Percentiles rank a stretch among this genome's conserved stretches.
These are phyloP conservation scores for Berkeleyomyces basicola DNA, from an alignment of 2,329 filamentous ascomycete genomes.

Conservation along the genomic window DNA sequence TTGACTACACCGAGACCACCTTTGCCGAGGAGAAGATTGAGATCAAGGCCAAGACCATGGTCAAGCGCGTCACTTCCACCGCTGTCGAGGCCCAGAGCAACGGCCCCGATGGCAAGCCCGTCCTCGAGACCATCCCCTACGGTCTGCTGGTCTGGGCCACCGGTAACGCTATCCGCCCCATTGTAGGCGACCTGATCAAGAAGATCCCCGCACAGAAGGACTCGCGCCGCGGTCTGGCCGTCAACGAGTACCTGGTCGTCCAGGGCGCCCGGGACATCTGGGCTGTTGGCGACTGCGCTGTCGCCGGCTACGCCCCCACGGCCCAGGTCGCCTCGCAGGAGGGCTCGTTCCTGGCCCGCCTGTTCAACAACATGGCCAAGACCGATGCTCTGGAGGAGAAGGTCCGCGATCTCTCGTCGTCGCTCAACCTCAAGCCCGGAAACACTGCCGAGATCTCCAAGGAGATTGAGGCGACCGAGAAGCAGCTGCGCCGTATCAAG, in stretches of 20 bases:
- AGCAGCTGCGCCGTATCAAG: slow-evolving; percentile 74
- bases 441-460: slow-evolving; percentile 50
- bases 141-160: slow-evolving; percentile 97
- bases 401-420: slow-evolving; percentile 50
- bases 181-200: slow-evolving; percentile 80
- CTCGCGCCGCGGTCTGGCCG: slow-evolving; percentile 81
- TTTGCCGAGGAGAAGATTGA: slow-evolving; percentile 98
- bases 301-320: slow-evolving; percentile 93
- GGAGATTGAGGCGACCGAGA: slow-evolving; percentile 76
- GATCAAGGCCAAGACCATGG: slow-evolving; percentile 97
- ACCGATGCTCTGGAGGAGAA: slow-evolving; percentile 66
- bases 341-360: slow-evolving; percentile 79
- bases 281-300: slow-evolving; percentile 93
- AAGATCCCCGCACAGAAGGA: slow-evolving; percentile 91
- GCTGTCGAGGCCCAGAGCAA: slow-evolving; percentile 79
- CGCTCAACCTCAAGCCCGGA: slow-evolving; percentile 42
- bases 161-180: slow-evolving; percentile 78
- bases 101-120: slow-evolving; percentile 70
- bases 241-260: slow-evolving; percentile 97
- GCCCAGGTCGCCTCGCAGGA: slow-evolving; percentile 95
- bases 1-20: slow-evolving; percentile 97
- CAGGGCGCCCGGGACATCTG: slow-evolving; percentile 95
- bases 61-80: slow-evolving; percentile 90
- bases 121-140: slow-evolving; percentile 68
- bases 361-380: slow-evolving; percentile 99